Evolutionary conservation across 2,329 filamentous ascomycete species (phyloP).

Genomic region (Geosmithia flava): DNA sequence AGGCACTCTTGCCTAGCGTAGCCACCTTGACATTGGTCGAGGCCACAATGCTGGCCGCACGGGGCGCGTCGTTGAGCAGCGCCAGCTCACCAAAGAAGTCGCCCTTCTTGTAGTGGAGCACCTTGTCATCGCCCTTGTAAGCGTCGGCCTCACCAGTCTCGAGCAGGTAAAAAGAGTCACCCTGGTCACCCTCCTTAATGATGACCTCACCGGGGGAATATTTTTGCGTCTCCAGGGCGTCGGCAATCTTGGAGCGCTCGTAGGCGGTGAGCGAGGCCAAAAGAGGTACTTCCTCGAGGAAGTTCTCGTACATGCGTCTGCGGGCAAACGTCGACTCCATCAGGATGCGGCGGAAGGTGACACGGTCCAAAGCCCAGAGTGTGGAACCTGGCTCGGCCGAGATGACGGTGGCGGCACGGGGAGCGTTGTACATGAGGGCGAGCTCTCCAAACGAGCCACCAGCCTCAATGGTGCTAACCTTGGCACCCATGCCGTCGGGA

Average conservation of each 20-base stretch:
- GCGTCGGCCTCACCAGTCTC: conserved; percentile 81
- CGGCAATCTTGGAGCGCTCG: conserved; percentile 93
- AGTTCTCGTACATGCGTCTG: conserved; percentile 92
- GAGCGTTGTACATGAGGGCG: conserved; percentile 97
- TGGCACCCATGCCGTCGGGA: conserved; percentile 66
- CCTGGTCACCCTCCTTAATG: conserved; percentile 83
- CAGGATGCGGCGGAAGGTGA: conserved; percentile 93
- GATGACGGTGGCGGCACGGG: conserved; percentile 85
- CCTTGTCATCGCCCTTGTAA: conserved; percentile 63
- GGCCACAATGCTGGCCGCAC: conserved; percentile 79
- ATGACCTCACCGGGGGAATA: conserved; percentile 70
- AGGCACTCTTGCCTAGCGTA: conserved; percentile 82
- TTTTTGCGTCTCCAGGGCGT: conserved; percentile 86
- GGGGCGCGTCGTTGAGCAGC: conserved; percentile 81
- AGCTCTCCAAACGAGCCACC: conserved; percentile 95
- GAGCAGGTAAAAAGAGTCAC: conserved; percentile 82
- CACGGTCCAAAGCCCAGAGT: conserved; percentile 86
- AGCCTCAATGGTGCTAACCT: conserved; percentile 70
- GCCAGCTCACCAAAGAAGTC: conserved; percentile 97
- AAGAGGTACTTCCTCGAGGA: conserved; percentile 86
- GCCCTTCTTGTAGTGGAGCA: conserved; percentile 78
- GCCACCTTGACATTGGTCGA: conserved; percentile 86
- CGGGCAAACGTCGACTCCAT: conserved; percentile 98
- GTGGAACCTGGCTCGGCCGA: conserved; percentile 68
- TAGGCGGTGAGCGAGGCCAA: conserved; percentile 76